These are phyloP conservation scores for Capronia epimyces DNA, from an alignment of 2,329 filamentous ascomycete species.

Conservation along the genomic window DNA sequence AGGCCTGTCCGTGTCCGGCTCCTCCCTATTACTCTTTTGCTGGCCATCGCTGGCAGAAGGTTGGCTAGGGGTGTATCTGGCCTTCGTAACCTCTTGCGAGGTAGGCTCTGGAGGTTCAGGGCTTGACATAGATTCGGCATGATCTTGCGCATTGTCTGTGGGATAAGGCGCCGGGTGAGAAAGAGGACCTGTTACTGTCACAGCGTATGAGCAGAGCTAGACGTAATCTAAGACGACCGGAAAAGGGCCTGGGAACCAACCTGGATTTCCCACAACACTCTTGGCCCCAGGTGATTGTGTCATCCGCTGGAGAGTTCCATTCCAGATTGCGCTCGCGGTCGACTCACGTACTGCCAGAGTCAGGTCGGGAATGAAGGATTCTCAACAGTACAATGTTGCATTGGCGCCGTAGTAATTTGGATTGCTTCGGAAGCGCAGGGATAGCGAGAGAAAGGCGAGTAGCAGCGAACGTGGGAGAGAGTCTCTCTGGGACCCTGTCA, in stretches of 20 bases:
- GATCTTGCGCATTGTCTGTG: slow-evolving; percentile 22
- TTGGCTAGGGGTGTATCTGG: slow-evolving; percentile 3
- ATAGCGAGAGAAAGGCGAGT: neutral
- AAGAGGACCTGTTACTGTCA: slow-evolving; percentile 7
- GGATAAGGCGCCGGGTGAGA: slow-evolving; percentile 2
- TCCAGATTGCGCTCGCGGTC: slow-evolving; percentile 9
- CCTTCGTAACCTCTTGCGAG: slow-evolving; percentile 14
- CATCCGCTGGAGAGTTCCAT: slow-evolving; percentile 25
- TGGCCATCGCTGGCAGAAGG: slow-evolving; percentile 8
- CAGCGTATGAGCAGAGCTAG: slow-evolving; percentile 7
- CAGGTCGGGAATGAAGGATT: neutral
- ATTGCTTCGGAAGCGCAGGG: slow-evolving; percentile 3
- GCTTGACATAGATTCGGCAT: slow-evolving; percentile 25
- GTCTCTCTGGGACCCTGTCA: neutral
- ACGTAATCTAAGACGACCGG: neutral
- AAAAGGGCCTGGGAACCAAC: slow-evolving; percentile 8
- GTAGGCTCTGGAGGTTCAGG: slow-evolving; percentile 18
- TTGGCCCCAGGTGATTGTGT: slow-evolving; percentile 18
- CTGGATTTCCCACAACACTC: slow-evolving; percentile 18
- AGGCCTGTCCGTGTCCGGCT: neutral
- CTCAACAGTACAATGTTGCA: neutral
- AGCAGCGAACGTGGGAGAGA: neutral
- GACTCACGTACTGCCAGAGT: slow-evolving; percentile 10
- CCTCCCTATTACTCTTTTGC: neutral
- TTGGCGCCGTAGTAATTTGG: neutral